A percentile compares a stretch with the other conserved stretches of the same genome.
phyloP scores from a whole-genome alignment of 2,329 filamentous ascomycete species.

The Mycosphaerella arachidis region DNA sequence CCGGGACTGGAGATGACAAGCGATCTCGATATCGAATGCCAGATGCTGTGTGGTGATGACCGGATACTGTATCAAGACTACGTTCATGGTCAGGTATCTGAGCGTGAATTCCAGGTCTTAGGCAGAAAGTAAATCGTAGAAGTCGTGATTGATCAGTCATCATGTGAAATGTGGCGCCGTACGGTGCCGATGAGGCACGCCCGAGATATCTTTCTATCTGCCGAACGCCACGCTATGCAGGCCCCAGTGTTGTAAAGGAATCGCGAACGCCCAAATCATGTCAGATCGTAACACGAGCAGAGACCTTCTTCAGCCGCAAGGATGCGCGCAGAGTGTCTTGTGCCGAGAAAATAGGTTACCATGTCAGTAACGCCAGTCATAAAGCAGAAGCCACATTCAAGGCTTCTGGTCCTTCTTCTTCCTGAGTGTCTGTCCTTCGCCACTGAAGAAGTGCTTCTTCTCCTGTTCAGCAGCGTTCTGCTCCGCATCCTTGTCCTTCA shows the following conservation, averaged over 20 bases:
- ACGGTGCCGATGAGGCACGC: background rate
- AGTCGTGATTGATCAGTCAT: background rate
- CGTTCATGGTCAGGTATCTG: no score
- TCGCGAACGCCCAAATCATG: background rate
- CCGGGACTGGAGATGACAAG: no score
- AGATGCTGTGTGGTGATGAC: no score
- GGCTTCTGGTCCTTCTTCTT: slow-evolving; percentile 60
- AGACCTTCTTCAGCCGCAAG: background rate
- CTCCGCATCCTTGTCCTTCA: slow-evolving; percentile 70
- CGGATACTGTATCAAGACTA: no score
- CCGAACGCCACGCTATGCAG: background rate
- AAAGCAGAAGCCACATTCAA: background rate
- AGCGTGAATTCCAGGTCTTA: no score
- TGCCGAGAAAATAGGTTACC: background rate
- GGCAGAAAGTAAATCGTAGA: background rate
- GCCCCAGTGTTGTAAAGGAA: background rate
- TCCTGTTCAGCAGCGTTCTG: slow-evolving; percentile 55
- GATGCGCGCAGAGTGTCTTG: background rate
- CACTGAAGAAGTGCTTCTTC: slow-evolving; percentile 58
- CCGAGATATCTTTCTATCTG: background rate
- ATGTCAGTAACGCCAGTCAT: background rate
- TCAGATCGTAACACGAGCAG: background rate
- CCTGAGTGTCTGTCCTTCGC: slow-evolving; percentile 74
- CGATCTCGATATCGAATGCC: no score
- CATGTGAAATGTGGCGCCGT: slow-evolving; percentile 24